Evolutionary conservation across 1,284 basidiomycete genomes (phyloP), one percentile per base, ranked within the genome.

Genomic region (Cystobasidium sp.): DNA sequence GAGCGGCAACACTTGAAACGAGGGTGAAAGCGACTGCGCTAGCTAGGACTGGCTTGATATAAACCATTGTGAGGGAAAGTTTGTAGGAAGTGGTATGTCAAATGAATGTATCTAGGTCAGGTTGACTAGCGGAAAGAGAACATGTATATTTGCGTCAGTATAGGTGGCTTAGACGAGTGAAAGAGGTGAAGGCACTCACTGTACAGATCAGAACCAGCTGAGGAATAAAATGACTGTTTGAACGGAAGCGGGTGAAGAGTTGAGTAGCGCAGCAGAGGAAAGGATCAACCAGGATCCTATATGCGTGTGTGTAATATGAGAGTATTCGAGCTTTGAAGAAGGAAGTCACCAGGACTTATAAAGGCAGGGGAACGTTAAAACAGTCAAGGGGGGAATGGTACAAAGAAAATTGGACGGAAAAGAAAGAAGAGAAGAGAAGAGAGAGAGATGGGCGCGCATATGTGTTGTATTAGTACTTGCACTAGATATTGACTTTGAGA

Each of bases 161-260:
- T 6, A 37, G 8, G 24, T 53, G 5, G 62, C 9, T 66, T 14
- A n/a, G 18, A 39, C 46, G 1, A 20, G 22, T 18, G 16, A 1
- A 39, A 39, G 5, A 31, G 49, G 24, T n/a, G 22, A 41, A 47
- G 18, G 31, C 3, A 53, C 64, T 66, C 31, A 66, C 64, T 51
- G 22, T 66, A 66, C 64, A 66, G 31, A 43, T 51, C 49, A 49
- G 49, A 49, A 47, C 64, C 64, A 66, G 64, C 64, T 66, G 64
- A 66, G 53, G 51, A 22, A 52, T 12, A 22, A 14, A 66, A 53
- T 24, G 43, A 51, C 18, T 59, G 31, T 59, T 59, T 31, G 56
- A 59, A 39, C 14, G 47, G 6, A 20, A 16, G 47, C n/a, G 20
- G 20, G 8, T 37, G 14, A 20, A 59, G 56, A 59, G 24, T 59